Evolutionary conservation across 352 stramenopile species (phyloP), one percentile per base, ranked within the genome.

Genomic region (Phytophthora hibernalis): DNA sequence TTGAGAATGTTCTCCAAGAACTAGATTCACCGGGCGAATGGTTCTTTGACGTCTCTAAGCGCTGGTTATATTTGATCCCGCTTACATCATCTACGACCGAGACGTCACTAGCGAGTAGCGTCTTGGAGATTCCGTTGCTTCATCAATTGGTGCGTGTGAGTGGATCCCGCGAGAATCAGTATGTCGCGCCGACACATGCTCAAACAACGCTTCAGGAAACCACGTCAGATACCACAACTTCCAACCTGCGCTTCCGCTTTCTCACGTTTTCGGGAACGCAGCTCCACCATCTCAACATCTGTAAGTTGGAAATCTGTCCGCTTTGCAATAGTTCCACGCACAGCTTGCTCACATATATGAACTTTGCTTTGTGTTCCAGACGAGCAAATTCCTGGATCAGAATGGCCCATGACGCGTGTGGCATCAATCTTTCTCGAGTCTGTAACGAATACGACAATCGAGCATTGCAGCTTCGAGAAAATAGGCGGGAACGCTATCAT

Each of bases 401-500:
- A 40, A 13, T 91, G 84, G 84, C 80, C 84, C 0, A 76, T 91
- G 61, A 74, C 84, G 1, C 79, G 85, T 2, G 54, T 91, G 20
- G 86, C 70, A 2, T 76, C 83, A n/a, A 21, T 92, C 9, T 92
- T 83, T 53, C 57, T 94, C 13, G 83, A 92, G 55, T 91, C 74
- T 0, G 83, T 82, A 26, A 64, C 43, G 2, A 71, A 86, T 37
- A 68, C 83, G 20, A 58, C 67, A 6, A 68, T 94, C 33, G 70
- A 83, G 54, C 70, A 85, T 54, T 92, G 80, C 59, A 83, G 45
- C 5, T 94, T 94, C 40, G 66, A 81, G n/a, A 90, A 85, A 60
- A 80, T 91, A 20, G 79, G 79, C 1, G 86, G 83, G 49, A 92
- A 94, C 43, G 84, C 86, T 13, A 62, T 94, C 40, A 63, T 92